Percentiles rank a stretch among this genome's conserved stretches.
Conservation (phyloP, 2,329 filamentous ascomycete genomes). For the Alternaria sp. region DNA sequence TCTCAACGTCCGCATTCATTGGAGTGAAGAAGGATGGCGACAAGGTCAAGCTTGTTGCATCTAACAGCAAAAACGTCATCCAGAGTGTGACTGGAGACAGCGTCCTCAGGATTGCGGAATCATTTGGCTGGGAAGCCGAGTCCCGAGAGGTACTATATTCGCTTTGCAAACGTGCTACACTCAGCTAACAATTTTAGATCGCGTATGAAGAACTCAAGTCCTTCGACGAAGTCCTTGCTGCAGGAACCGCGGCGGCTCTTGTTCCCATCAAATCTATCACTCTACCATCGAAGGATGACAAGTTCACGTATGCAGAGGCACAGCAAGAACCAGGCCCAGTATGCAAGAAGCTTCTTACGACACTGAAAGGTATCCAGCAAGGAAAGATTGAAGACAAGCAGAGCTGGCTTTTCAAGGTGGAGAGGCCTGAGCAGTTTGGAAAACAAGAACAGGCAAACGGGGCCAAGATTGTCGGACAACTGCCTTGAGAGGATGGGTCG, state of each 20-base stretch:
- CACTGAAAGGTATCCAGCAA: constrained; percentile 84
- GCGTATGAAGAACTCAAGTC: constrained; percentile 68
- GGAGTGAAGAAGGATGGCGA: constrained; percentile 72
- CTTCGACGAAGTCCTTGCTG: constrained; percentile 86
- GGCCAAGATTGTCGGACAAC: constrained; percentile 45
- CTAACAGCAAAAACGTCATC: constrained; percentile 87
- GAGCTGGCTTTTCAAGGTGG: constrained; percentile 69
- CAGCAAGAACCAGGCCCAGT: constrained; percentile 76
- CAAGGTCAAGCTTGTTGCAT: constrained; percentile 78
- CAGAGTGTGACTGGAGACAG: constrained; percentile 85
- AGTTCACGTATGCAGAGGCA: constrained; percentile 63
- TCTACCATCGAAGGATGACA: constrained; percentile 66
- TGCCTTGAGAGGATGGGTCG: constrained; percentile 32
- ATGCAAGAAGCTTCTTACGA: constrained; percentile 74
- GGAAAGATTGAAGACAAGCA: constrained; percentile 80
- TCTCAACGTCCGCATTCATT: constrained; percentile 93
- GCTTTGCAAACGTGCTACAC: background rate
- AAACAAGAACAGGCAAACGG: constrained; percentile 27
- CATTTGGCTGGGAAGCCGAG: constrained; percentile 87
- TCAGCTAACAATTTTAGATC: constrained; percentile 58
- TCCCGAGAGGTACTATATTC: constrained; percentile 66
- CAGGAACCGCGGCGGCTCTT: constrained; percentile 88
- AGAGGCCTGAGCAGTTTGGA: constrained; percentile 51
- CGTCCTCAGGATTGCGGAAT: constrained; percentile 75
- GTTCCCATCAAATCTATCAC: constrained; percentile 94